Percentiles rank a stretch among this genome's conserved stretches.
These are phyloP conservation scores for Ustilago crameri DNA, from an alignment of 1,284 basidiomycete species.

Conservation along the genomic window DNA sequence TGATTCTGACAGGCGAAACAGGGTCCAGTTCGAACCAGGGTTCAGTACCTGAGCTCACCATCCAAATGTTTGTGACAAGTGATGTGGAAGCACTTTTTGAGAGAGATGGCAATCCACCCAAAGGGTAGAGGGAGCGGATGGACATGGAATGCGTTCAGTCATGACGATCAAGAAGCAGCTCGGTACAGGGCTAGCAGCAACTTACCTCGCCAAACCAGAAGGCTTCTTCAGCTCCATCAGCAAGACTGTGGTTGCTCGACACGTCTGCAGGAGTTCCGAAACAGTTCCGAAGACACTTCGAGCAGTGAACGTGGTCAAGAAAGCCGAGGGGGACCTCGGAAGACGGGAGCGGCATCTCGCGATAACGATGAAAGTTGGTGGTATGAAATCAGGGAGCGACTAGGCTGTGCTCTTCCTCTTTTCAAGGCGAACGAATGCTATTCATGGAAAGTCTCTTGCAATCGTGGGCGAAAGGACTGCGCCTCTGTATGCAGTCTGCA, in stretches of 20 bases:
- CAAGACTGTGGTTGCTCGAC: neutral
- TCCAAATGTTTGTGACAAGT: slow-evolving; percentile 37
- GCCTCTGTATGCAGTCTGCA: neutral
- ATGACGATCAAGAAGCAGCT: no score
- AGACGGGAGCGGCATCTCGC: slow-evolving; percentile 9
- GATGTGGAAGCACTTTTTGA: slow-evolving; percentile 32
- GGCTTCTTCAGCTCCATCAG: neutral
- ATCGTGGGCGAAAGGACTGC: neutral
- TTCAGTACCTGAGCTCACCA: slow-evolving; percentile 1
- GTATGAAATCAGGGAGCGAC: no score
- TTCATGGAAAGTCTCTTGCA: no score
- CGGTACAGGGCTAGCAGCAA: neutral
- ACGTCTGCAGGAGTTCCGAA: neutral
- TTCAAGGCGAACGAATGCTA: no score
- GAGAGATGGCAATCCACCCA: neutral
- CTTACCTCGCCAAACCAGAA: slow-evolving; percentile 47
- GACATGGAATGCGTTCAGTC: no score
- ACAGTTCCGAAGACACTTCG: slow-evolving; percentile 23
- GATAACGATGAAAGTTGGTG: neutral
- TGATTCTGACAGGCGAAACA: no score
- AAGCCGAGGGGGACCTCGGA: slow-evolving; percentile 8
- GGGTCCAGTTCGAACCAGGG: neutral
- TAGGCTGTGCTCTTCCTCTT: no score
- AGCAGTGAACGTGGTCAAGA: slow-evolving; percentile 38
- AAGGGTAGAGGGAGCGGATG: no score